These are phyloP conservation scores for Cladophialophora psammophila DNA, from an alignment of 2,329 filamentous ascomycete genomes.

Conservation along the genomic window DNA sequence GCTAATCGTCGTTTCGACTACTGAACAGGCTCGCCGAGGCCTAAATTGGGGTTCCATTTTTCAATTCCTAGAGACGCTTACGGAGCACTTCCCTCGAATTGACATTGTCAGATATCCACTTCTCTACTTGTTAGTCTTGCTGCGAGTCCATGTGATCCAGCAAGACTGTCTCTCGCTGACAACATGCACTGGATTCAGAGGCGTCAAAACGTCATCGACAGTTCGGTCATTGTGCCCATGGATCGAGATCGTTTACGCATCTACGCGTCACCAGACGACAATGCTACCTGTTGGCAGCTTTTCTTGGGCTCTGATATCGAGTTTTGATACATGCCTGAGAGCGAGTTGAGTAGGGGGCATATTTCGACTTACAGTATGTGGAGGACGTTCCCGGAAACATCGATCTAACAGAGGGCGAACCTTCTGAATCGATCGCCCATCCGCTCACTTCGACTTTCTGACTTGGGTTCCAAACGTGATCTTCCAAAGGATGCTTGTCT, in stretches of 20 bases:
- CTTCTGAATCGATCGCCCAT: neutral
- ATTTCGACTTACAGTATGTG: neutral
- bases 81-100: neutral
- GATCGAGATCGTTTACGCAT: neutral
- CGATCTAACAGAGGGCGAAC: neutral
- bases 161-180: neutral
- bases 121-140: neutral
- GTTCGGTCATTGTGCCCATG: neutral
- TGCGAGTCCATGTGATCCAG: neutral
- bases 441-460: neutral
- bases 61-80: neutral
- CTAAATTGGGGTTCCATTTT: neutral
- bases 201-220: neutral
- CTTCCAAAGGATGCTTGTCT: neutral
- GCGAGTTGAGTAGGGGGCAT: neutral
- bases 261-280: neutral
- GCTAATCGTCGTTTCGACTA: neutral
- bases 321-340: neutral
- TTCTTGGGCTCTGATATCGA: neutral
- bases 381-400: neutral
- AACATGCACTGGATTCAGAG: neutral
- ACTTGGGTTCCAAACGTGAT: neutral
- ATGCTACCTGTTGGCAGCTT: neutral
- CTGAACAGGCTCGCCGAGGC: neutral
- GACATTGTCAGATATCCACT: neutral